A percentile compares a stretch with the other conserved stretches of the same genome.
Conservation (phyloP, 2,329 filamentous ascomycete genomes). For the Lecanicillium sp. region DNA sequence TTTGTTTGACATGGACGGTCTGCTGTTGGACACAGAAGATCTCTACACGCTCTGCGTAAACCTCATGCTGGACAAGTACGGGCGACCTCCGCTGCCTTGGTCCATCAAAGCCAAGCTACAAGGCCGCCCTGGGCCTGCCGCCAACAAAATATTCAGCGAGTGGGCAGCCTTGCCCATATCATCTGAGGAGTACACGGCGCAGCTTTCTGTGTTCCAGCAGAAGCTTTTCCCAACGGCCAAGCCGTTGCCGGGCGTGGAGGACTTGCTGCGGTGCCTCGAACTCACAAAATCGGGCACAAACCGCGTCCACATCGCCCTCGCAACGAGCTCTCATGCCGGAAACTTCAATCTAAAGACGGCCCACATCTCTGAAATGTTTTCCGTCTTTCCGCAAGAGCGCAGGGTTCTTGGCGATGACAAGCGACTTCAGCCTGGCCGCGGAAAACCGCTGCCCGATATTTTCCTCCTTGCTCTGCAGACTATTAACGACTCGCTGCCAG, state of each 20-base stretch:
- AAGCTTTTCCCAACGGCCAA: constrained; percentile 66
- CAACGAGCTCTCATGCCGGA: constrained; percentile 64
- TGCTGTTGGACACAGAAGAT: constrained; percentile 91
- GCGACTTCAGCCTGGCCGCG: constrained; percentile 69
- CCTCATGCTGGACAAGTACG: constrained; percentile 67
- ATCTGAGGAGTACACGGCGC: constrained; percentile 54
- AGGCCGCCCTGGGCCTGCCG: constrained; percentile 46
- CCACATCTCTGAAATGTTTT: constrained; percentile 51
- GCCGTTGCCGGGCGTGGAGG: constrained; percentile 69
- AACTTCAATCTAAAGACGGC: constrained; percentile 74
- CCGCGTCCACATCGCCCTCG: constrained; percentile 72
- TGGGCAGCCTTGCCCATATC: constrained; percentile 84
- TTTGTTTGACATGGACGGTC: constrained; percentile 97
- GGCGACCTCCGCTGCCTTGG: constrained; percentile 75
- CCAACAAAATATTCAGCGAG: constrained; percentile 52
- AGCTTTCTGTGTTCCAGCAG: constrained; percentile 57
- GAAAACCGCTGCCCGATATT: constrained; percentile 93
- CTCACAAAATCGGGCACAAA: constrained; percentile 28
- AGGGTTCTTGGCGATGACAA: constrained; percentile 80
- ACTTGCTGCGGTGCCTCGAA: constrained; percentile 56
- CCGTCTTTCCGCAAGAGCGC: constrained; percentile 60
- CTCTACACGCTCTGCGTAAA: constrained; percentile 80
- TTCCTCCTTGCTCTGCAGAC: constrained; percentile 79
- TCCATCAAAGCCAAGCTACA: constrained; percentile 82
- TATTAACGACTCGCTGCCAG: constrained; percentile 66